Conservation (phyloP, 2,329 filamentous ascomycete species). For the Graphilbum ipis-grandicollis region DNA sequence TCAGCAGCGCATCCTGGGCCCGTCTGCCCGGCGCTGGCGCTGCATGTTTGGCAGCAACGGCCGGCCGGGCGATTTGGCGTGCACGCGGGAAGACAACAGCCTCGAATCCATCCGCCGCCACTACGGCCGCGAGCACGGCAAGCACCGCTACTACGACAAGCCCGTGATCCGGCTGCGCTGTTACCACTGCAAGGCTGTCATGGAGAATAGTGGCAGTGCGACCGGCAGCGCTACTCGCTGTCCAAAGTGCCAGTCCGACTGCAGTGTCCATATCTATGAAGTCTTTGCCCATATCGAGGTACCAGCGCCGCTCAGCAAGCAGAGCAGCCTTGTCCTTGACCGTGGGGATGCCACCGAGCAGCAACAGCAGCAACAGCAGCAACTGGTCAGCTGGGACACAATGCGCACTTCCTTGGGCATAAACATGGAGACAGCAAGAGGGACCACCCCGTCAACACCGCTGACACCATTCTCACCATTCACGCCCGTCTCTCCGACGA, state of each 20-base stretch:
- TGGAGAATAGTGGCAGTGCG: not conserved
- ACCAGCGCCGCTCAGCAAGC: not conserved
- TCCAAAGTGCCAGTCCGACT: not conserved
- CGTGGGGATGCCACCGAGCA: no score
- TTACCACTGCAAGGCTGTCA: constrained; percentile 1
- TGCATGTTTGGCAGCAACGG: constrained; percentile 6
- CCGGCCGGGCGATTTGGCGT: constrained; percentile 2
- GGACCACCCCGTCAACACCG: no score
- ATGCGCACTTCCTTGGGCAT: no score
- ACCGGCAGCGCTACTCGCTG: not conserved
- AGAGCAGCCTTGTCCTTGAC: not conserved
- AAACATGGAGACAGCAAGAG: no score
- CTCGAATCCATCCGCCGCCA: constrained; percentile 10
- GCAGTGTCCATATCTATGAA: not conserved
- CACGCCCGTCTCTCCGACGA: no score
- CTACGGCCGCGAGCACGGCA: constrained; percentile 10
- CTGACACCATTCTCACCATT: no score
- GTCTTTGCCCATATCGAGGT: not conserved
- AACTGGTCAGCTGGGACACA: no score
- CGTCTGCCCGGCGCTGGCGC: constrained; percentile 2
- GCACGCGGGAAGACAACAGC: constrained; percentile 8
- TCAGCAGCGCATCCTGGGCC: constrained; percentile 1
- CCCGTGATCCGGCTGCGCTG: constrained; percentile 4
- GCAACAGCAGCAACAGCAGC: no score
- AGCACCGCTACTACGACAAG: constrained; percentile 6